Evolutionary conservation across 805 yeast species (phyloP).

Genomic region (Monosporozyma siamensis): DNA sequence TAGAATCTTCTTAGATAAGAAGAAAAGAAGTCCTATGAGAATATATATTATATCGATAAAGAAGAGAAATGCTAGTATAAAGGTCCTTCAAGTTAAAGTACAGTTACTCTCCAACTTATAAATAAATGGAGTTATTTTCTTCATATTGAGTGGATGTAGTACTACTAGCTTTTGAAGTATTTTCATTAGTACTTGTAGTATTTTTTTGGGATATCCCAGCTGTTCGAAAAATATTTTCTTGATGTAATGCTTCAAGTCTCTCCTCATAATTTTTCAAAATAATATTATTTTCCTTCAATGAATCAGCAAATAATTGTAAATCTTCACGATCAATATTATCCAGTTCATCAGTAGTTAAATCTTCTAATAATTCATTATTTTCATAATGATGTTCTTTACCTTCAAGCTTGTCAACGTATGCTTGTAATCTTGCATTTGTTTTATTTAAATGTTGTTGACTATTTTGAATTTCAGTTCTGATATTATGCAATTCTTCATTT

Average conservation of each 20-base stretch:
- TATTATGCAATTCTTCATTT: slow-evolving; percentile 33
- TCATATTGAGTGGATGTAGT: not conserved
- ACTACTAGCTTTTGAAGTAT: not conserved
- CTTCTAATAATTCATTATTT: slow-evolving; percentile 29
- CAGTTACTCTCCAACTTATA: too few relatives aligned
- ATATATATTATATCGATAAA: not conserved
- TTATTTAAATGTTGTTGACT: slow-evolving; percentile 41
- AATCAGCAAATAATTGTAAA: slow-evolving; percentile 41
- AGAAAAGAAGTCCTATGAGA: too few relatives aligned
- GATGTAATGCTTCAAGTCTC: slow-evolving; percentile 37
- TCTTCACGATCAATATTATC: slow-evolving; percentile 36
- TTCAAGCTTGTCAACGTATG: slow-evolving; percentile 33
- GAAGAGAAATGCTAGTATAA: too few relatives aligned
- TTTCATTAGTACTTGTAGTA: not conserved
- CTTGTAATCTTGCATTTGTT: slow-evolving; percentile 41
- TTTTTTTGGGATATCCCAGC: not conserved
- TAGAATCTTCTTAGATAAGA: too few relatives aligned
- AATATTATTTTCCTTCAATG: slow-evolving; percentile 44
- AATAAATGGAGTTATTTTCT: slow-evolving; percentile 4
- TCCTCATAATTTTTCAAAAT: slow-evolving; percentile 45
- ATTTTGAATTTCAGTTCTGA: slow-evolving; percentile 30
- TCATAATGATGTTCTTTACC: slow-evolving; percentile 7
- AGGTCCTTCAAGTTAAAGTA: too few relatives aligned
- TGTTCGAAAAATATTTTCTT: slow-evolving; percentile 39
- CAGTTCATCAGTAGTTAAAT: slow-evolving; percentile 18